Base-by-base conservation (phyloP, 106 monocot species). In the Gastrodia elata region DNA sequence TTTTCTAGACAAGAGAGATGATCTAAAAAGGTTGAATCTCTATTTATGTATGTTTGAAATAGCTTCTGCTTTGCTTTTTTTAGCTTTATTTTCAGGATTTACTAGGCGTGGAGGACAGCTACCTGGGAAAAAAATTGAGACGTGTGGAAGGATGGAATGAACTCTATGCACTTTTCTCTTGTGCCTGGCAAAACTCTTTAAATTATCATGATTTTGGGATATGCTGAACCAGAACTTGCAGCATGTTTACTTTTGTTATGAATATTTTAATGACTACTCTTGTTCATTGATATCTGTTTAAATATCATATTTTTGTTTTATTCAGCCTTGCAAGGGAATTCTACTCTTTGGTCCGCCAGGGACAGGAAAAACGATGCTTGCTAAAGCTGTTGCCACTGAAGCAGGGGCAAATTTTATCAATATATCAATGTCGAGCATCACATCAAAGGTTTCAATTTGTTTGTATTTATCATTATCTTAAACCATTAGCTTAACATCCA, bases 361-460 rank as follows among this genome's bases (percentile, higher is more conserved):
- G 26, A 95, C 95, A 9, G 95, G 95, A 40, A 95, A 95, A 91
- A 95, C 95, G 24, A 95, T 95, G 95, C 89, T 95, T 64, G 95
- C 95, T 20, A 95, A 95, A 78, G 95, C 95, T 81, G 87, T 95
- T 83, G 95, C 95, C 26, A 91, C 91, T 13, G 95, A 95, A 73
- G 89, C 95, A 39, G 95, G 93, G 44, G 93, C 89, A 73, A 93
- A 93, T 74, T 89, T 93, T 68, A 93, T 93, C 46, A 89, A 93
- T 65, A 78, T 93, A 83, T 93, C 93, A 39, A 89, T 89, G 83
- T 89, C 93, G 71, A 89, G 89, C 80, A 94, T 94, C 43, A 87
- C 94, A n/a, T 94, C 94, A 13, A 94, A 94, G 94, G 94, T 88
- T 83, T 39, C 22, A 39, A n/a, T 69, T 11, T 57, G 41, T 39